Base-by-base conservation (phyloP, 2,329 filamentous ascomycete genomes). In the Fusarium redolens region DNA sequence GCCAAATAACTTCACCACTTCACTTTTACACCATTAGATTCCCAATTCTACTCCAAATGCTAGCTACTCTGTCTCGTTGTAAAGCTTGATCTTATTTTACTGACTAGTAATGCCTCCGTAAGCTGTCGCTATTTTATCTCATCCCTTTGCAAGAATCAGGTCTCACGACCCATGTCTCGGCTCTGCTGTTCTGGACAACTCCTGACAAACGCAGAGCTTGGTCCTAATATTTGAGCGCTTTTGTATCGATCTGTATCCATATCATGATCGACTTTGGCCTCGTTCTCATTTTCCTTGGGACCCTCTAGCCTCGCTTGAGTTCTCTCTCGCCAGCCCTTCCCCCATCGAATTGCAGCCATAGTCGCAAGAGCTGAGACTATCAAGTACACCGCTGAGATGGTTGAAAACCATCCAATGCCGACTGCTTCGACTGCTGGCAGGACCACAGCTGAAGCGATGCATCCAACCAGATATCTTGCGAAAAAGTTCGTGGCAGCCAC, bases 401-500 rank as follows among this genome's bases (percentile, higher is more conserved):
- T 95, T 50, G 88, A 91, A 79, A 95, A 95, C 92, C 93, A 95
- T 0, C 93, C 94, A 1, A 96, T 91, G 7, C 94, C 93, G 61
- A 96, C 92, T 35, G 81, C 83, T 67, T 94, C 85, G n/a, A 95
- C 87, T 2, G 91, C 92, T 0, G 94, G 94, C 63, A 96, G 84
- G 61, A 93, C 93, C 4, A 90, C 88, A 0, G 92, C 93, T 5
- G 90, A 92, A 0, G 90, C 92, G 8, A 89, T 82, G 15, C 92
- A 93, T 2, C 91, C 93, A 73, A 95, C 92, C 10, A 94, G 78
- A 80, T 96, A 96, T 10, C 93, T 86, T 56, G 93, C 85, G 76
- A 94, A 90, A 80, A 95, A 96, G 80, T 96, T 96, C 0, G 92
- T 92, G 1, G 93, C 92, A 47, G 94, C 89, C 7, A 96, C 92